Evolutionary conservation across 176 grass and related monocot species (phyloP).

Genomic region (Melocanna baccifera): DNA sequence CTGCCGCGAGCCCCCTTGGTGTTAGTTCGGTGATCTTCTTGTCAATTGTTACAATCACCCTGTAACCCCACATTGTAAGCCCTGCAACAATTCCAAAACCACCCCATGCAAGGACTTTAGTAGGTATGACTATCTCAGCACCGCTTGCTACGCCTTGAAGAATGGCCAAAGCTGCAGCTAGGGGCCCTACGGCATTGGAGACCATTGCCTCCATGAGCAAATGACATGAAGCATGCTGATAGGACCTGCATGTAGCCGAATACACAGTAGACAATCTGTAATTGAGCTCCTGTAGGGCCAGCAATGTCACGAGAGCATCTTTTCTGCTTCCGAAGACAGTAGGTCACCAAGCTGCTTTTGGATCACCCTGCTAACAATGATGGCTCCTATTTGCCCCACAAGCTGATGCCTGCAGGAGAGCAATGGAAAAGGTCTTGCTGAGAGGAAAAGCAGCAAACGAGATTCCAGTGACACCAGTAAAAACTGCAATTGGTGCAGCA

Average conservation of each 20-base stretch:
- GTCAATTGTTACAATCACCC: conserved; percentile 94
- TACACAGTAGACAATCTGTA: conserved; percentile 91
- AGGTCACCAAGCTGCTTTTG: conserved; percentile 74
- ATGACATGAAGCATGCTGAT: conserved; percentile 99
- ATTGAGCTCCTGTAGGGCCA: conserved; percentile 80
- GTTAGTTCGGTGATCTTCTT: conserved; percentile 97
- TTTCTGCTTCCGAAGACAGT: conserved; percentile 79
- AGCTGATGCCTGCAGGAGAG: conserved; percentile 69
- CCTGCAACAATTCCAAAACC: conserved; percentile 97
- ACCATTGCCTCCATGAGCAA: conserved; percentile 95
- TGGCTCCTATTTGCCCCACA: conserved; percentile 71
- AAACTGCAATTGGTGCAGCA: conserved; percentile 90
- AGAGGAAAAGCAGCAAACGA: conserved; percentile 89
- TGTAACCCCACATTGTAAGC: conserved; percentile 88
- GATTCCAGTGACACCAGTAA: conserved; percentile 77
- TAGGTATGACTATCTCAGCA: conserved; percentile 88
- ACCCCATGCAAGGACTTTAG: conserved; percentile 87
- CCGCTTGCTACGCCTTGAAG: conserved; percentile 58
- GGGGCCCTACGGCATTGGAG: conserved; percentile 88
- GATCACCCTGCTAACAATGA: conserved; percentile 68
- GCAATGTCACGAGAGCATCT: conserved; percentile 58
- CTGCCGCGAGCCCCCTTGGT: conserved; percentile 88
- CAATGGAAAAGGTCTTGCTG: conserved; percentile 57
- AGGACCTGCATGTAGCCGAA: conserved; percentile 96
- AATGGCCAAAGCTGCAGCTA: conserved; percentile 85